Conservation (phyloP, 139 green algal genomes). For the Chlorella ohadii region DNA sequence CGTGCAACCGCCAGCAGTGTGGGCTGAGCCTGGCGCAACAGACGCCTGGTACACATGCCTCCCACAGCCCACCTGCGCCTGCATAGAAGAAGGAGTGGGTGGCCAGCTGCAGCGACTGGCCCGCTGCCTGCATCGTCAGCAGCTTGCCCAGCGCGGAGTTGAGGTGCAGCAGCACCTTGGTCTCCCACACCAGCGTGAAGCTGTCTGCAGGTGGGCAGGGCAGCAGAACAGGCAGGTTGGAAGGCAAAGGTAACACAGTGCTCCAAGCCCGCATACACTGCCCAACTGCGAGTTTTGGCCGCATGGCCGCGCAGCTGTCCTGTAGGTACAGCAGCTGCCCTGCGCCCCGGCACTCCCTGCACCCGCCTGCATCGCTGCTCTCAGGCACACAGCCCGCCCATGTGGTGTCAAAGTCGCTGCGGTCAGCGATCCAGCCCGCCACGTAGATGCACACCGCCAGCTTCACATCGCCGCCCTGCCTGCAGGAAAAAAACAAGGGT, state of each 20-base stretch:
- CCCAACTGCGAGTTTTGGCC: too few relatives aligned
- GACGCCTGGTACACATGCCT: neutral
- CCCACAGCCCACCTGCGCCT: constrained; percentile 31
- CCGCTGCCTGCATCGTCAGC: constrained; percentile 44
- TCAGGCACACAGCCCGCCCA: constrained; percentile 48
- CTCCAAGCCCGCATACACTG: too few relatives aligned
- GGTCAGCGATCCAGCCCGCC: constrained; percentile 66
- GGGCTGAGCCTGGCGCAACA: too few relatives aligned
- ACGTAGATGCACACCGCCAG: constrained; percentile 69
- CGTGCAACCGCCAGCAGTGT: too few relatives aligned
- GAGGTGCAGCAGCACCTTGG: constrained; percentile 63
- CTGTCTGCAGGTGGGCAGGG: neutral
- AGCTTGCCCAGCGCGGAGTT: constrained; percentile 55
- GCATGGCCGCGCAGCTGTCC: too few relatives aligned
- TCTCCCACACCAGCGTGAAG: constrained; percentile 81
- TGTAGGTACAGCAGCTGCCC: too few relatives aligned
- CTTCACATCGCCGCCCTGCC: constrained; percentile 42
- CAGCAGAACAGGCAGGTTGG: neutral
- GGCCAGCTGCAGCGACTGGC: constrained; percentile 51
- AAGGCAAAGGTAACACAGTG: too few relatives aligned
- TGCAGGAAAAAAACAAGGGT: neutral
- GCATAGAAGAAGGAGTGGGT: constrained; percentile 58
- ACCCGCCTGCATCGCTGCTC: neutral
- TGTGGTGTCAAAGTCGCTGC: constrained; percentile 67
- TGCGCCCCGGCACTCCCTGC: neutral